phyloP scores from a whole-genome alignment of 495 filamentous ascomycete genomes.

The Penicillium parvum region DNA sequence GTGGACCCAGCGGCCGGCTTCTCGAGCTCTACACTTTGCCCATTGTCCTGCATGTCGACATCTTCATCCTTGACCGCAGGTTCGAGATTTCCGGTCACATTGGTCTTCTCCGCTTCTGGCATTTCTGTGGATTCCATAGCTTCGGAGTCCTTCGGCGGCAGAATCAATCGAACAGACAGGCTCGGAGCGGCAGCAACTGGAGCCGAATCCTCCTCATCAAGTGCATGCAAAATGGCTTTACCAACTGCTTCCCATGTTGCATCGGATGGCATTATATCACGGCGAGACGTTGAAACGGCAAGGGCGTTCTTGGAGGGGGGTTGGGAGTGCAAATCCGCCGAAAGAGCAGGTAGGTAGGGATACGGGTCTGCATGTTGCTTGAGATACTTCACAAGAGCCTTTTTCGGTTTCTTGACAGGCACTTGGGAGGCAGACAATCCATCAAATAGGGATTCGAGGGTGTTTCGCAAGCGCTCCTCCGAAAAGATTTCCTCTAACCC shows the following conservation, averaged over 20 bases:
- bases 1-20: not conserved
- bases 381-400: slow-evolving; percentile 57
- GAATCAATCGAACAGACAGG: slow-evolving; percentile 31
- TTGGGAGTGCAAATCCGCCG: slow-evolving; percentile 30
- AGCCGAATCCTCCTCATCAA: slow-evolving; percentile 42
- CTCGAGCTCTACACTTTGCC: slow-evolving; percentile 13
- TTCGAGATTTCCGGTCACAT: slow-evolving; percentile 4
- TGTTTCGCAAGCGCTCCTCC: slow-evolving; percentile 66
- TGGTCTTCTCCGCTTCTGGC: slow-evolving; percentile 11
- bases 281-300: slow-evolving; percentile 22
- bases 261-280: slow-evolving; percentile 30
- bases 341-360: slow-evolving; percentile 64
- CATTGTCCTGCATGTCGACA: slow-evolving; percentile 12
- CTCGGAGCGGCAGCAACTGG: slow-evolving; percentile 32
- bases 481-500: slow-evolving; percentile 85
- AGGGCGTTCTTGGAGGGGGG: slow-evolving; percentile 26
- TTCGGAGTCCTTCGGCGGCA: slow-evolving; percentile 28
- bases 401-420: slow-evolving; percentile 61
- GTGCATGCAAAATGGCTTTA: slow-evolving; percentile 51
- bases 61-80: slow-evolving; percentile 8
- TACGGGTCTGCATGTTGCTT: slow-evolving; percentile 69
- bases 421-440: slow-evolving; percentile 60
- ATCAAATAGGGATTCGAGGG: slow-evolving; percentile 67
- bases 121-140: slow-evolving; percentile 8
- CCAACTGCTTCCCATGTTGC: slow-evolving; percentile 52